These are phyloP conservation scores for Mucor saturninus DNA, from an alignment of 371 early-diverging fungal genomes.

Conservation along the genomic window DNA sequence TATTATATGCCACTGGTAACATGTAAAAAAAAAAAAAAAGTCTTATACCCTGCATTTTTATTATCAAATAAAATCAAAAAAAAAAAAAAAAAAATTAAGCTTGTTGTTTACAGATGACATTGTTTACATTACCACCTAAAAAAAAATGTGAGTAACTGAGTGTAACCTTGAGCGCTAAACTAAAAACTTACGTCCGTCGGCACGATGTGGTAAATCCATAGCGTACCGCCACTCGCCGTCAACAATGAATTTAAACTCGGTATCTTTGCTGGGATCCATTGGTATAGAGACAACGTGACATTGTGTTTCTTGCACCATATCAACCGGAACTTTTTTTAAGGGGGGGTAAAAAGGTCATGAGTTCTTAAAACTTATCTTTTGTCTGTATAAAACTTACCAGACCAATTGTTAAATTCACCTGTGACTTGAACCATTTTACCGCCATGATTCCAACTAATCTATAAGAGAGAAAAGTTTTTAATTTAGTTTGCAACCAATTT, in stretches of 20 bases:
- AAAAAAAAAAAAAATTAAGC: neutral
- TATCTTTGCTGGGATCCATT: conserved; percentile 31
- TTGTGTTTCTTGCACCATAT: conserved; percentile 28
- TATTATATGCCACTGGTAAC: conserved; percentile 21
- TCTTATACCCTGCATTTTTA: neutral
- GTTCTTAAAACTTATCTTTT: conserved; percentile 1
- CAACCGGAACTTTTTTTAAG: conserved; percentile 13
- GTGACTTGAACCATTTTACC: conserved; percentile 55
- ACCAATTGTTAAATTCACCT: conserved; percentile 61
- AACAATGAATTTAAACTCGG: conserved; percentile 50
- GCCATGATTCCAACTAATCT: conserved; percentile 58
- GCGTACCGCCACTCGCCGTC: conserved; percentile 57
- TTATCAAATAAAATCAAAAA: neutral
- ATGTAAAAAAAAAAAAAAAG: neutral
- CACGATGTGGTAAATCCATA: conserved; percentile 33
- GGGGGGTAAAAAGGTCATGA: neutral
- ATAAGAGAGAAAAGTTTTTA: neutral
- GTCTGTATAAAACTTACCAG: conserved; percentile 32
- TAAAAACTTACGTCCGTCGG: conserved; percentile 26
- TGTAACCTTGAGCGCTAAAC: neutral
- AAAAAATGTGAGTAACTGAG: neutral
- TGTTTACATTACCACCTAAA: conserved; percentile 29
- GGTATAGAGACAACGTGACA: conserved; percentile 33
- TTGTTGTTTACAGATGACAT: conserved; percentile 20
- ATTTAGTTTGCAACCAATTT: too few relatives aligned